phyloP scores from a whole-genome alignment of 768 basidiomycete genomes.

The Guyanaporus albipodus region DNA sequence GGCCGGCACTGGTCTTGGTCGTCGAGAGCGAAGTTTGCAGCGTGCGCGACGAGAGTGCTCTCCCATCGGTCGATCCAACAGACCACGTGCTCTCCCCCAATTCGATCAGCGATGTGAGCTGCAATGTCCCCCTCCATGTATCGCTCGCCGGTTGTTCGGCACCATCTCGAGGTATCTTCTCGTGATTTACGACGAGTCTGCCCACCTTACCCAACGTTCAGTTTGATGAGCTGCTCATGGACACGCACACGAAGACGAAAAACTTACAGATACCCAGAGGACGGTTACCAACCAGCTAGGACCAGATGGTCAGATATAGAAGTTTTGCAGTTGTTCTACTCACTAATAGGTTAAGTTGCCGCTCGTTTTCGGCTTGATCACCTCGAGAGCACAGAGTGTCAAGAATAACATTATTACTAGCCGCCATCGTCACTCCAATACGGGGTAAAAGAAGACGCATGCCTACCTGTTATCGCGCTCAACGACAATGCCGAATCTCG shows the following conservation, averaged over 20 bases:
- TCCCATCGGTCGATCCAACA: not conserved
- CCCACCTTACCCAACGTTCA: conserved; percentile 11
- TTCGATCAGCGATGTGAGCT: conserved; percentile 21
- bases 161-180: conserved; percentile 1
- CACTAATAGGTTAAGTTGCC: conserved; percentile 24
- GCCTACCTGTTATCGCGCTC: conserved; percentile 13
- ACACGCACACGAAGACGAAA: not conserved
- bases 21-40: not conserved
- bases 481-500: conserved; percentile 16
- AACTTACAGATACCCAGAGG: conserved; percentile 20
- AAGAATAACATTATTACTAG: conserved; percentile 19
- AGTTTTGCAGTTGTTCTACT: not conserved
- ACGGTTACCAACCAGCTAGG: conserved; percentile 18
- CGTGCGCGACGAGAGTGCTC: not conserved
- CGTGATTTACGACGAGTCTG: conserved; percentile 12
- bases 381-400: conserved; percentile 10
- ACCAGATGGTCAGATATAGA: not conserved
- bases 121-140: conserved; percentile 5
- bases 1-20: not conserved
- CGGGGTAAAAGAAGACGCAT: too few relatives aligned
- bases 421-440: not conserved
- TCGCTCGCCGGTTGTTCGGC: not conserved
- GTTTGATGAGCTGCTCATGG: not conserved
- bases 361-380: conserved; percentile 11
- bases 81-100: conserved; percentile 3